Base-by-base conservation (phyloP, 2,329 filamentous ascomycete species). In the Plenodomus biglobosus region DNA sequence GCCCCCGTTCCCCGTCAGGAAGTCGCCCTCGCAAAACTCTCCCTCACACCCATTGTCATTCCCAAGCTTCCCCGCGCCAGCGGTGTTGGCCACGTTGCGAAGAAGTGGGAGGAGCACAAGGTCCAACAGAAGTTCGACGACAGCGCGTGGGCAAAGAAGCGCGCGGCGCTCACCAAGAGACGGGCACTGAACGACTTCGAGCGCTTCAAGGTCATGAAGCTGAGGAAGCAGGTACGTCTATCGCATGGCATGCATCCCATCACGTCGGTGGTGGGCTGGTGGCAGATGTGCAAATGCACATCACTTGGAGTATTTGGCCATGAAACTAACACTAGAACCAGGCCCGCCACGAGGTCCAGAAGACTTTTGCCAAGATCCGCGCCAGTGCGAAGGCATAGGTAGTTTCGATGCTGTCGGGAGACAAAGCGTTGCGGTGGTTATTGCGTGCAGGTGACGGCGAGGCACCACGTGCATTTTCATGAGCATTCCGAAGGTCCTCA, bases 161-260 rank as follows among this genome's bases (percentile, higher is more conserved):
- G 88, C 75, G 85, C 85, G 68, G 87, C 90, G 80, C 83, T 84
- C 70, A 83, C 89, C 78, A 88, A 90, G 81, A 88, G 94, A 83
- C 88, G 87, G 81, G 85, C 85, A 72, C 83, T 99, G 66, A 95
- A 87, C 79, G 94, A 99, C 85, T 99, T 99, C 76, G 94, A 99
- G 84, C 88, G 94, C 78, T 99, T 97, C 90, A 96, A 99, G 89
- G 94, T 97, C 72, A 84, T 97, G 85, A 87, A 92, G 79, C 84
- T 97, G 80, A 95, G 92, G 88, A 99, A 99, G 87, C 92, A 96
- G 87, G 90, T 92, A 75, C 65, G 83, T 80, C 48, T 32, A 32
- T 32, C 3, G 13, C 27, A 32, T 32, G 27, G 27, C 27, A 8
- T 32, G 13, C 17, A 20, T 18, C 27, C 11, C 27, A 15, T 32